Evolutionary conservation across 2,329 filamentous ascomycete species (phyloP).

Genomic region (Pyrenophora tritici-repentis): DNA sequence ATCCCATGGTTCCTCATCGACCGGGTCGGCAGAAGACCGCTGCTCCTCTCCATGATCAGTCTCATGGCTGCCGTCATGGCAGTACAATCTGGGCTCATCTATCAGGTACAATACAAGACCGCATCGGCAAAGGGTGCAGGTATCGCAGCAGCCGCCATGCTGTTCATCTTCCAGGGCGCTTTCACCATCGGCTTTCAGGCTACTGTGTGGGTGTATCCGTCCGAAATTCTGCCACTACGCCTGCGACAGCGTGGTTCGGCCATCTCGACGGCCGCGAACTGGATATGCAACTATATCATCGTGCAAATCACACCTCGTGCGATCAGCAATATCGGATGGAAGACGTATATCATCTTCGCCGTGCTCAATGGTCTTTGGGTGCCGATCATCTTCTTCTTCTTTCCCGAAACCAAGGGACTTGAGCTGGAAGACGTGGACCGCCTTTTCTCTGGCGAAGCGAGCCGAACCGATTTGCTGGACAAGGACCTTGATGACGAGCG

Average conservation of each 20-base stretch:
- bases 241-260: slow-evolving; percentile 57
- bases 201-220: slow-evolving; percentile 54
- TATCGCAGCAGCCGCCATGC: slow-evolving; percentile 23
- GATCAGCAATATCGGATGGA: slow-evolving; percentile 56
- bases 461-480: not conserved
- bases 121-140: slow-evolving; percentile 16
- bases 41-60: slow-evolving; percentile 24
- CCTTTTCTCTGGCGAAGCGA: slow-evolving; percentile 29
- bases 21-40: slow-evolving; percentile 18
- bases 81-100: slow-evolving; percentile 24
- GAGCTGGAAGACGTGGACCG: slow-evolving; percentile 46
- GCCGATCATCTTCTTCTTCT: slow-evolving; percentile 55
- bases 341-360: slow-evolving; percentile 60
- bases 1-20: slow-evolving; percentile 25
- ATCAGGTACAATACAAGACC: slow-evolving; percentile 23
- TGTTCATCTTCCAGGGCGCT: slow-evolving; percentile 24
- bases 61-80: slow-evolving; percentile 26
- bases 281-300: slow-evolving; percentile 57
- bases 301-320: slow-evolving; percentile 60
- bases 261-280: slow-evolving; percentile 56
- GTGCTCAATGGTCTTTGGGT: slow-evolving; percentile 54
- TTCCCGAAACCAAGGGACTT: slow-evolving; percentile 43
- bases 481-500: not conserved
- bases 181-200: slow-evolving; percentile 27
- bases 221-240: slow-evolving; percentile 57